Evolutionary conservation across 495 filamentous ascomycete species (phyloP).

Genomic region (Paragyromitra xinjiangensis): DNA sequence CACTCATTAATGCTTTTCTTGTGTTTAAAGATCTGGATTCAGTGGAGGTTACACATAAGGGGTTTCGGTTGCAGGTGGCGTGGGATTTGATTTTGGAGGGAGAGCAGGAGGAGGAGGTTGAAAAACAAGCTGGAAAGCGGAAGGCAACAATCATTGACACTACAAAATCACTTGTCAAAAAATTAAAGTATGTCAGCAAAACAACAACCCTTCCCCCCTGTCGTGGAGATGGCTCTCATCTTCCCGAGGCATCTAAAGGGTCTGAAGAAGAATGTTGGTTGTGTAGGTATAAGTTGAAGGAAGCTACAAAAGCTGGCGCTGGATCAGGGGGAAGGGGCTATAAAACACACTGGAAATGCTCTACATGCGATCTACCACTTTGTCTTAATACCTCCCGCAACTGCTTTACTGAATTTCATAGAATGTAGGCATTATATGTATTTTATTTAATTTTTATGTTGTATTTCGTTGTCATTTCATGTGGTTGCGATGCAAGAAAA

Average conservation of each 20-base stretch:
- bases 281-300: neutral
- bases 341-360: no score
- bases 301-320: neutral
- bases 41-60: neutral
- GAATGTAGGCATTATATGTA: neutral
- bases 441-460: conserved; percentile 6
- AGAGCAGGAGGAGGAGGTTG: neutral
- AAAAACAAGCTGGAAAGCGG: neutral
- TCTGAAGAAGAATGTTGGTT: conserved; percentile 3
- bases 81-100: conserved; percentile 1
- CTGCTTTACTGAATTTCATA: neutral
- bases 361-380: neutral
- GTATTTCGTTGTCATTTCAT: neutral
- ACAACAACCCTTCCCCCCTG: neutral
- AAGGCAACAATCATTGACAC: conserved; percentile 11
- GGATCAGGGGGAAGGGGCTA: neutral
- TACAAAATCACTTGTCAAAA: conserved; percentile 1
- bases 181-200: neutral
- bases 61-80: conserved; percentile 13
- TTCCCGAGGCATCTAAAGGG: neutral
- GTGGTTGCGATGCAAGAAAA: neutral
- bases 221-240: neutral
- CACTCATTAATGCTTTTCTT: neutral
- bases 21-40: neutral
- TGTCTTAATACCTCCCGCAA: neutral